phyloP scores from a whole-genome alignment of 108 stramenopile species.

The Skeletonema potamos region DNA sequence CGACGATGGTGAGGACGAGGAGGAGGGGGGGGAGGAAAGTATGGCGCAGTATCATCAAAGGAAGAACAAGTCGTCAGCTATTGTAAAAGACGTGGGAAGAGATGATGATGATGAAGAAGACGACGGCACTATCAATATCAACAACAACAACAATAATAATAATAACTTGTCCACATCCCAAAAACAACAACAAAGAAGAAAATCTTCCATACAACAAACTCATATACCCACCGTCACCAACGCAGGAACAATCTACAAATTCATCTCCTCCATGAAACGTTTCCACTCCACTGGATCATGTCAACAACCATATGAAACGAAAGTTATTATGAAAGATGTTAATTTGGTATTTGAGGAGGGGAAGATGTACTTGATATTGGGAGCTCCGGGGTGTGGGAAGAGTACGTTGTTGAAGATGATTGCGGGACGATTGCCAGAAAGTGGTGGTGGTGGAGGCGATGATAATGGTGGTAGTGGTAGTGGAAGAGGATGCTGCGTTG shows the following conservation, averaged over 20 bases:
- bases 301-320: constrained; percentile 9
- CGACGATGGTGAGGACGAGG: background rate
- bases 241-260: background rate
- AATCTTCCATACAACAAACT: background rate
- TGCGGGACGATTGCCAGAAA: constrained; percentile 22
- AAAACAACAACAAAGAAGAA: background rate
- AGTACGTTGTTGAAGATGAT: constrained; percentile 64
- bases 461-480: too few species aligned
- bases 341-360: constrained; percentile 66
- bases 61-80: too few species aligned
- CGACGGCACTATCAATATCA: too few species aligned
- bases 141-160: too few species aligned
- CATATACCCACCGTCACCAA: constrained; percentile 25
- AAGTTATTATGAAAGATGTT: constrained; percentile 52
- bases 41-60: too few species aligned
- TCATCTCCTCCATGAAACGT: constrained; percentile 1
- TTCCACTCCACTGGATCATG: background rate
- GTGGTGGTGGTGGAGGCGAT: background rate
- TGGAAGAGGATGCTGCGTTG: background rate
- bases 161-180: too few species aligned
- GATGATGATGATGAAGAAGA: background rate
- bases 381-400: constrained; percentile 84
- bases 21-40: background rate
- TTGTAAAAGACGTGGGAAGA: background rate
- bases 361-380: constrained; percentile 81